A percentile compares a stretch with the other conserved stretches of the same genome.
phyloP scores from a whole-genome alignment of 306 rosid species.

The Trifolium pratense region DNA sequence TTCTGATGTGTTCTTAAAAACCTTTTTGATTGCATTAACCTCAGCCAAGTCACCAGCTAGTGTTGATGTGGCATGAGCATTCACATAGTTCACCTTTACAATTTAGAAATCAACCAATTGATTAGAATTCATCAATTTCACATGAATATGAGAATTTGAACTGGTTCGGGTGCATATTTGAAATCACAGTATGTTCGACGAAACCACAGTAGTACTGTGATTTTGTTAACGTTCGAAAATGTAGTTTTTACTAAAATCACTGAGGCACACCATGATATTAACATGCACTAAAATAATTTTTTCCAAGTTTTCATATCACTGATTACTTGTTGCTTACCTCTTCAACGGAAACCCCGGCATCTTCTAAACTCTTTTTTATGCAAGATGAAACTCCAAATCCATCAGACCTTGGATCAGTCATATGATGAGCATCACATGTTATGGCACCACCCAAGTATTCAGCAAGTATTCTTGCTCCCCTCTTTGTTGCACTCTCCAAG shows the following conservation, averaged over 20 bases:
- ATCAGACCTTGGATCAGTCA: conserved; percentile 75
- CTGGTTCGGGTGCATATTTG: background rate
- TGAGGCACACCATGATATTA: background rate
- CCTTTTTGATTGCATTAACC: conserved; percentile 70
- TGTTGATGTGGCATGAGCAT: conserved; percentile 87
- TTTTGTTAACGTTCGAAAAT: background rate
- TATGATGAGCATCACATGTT: conserved; percentile 81
- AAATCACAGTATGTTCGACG: background rate
- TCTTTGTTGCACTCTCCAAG: conserved; percentile 69
- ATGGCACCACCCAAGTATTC: conserved; percentile 78
- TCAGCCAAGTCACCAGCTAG: conserved; percentile 78
- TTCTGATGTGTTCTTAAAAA: conserved; percentile 63
- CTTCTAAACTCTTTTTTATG: conserved; percentile 60
- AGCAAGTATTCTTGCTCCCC: conserved; percentile 66
- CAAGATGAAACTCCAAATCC: conserved; percentile 78
- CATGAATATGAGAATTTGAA: conserved; percentile 18
- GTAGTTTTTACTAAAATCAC: background rate
- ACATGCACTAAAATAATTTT: background rate
- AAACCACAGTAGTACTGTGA: background rate
- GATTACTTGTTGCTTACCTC: conserved; percentile 52
- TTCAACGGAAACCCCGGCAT: conserved; percentile 75
- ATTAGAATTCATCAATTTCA: background rate
- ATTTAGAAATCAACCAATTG: conserved; percentile 13
- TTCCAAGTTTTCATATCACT: background rate
- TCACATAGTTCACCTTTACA: conserved; percentile 73